Evolutionary conservation across 192 early-diverging fungal genomes (phyloP).

Genomic region (Helicostylum pulchrum): DNA sequence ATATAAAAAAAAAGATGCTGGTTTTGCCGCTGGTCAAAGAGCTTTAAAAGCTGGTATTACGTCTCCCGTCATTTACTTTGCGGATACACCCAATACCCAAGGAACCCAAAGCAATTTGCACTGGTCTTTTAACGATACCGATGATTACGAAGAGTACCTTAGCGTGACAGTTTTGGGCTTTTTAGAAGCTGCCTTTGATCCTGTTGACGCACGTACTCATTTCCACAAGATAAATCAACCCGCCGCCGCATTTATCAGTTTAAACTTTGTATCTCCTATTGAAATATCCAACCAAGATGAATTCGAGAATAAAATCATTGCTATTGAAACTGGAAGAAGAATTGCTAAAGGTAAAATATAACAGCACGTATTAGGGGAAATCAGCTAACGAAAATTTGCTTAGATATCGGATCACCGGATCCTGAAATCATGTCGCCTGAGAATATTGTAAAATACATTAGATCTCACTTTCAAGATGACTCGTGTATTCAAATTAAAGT

Average conservation of each 20-base stretch:
- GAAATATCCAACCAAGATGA: conserved; percentile 25
- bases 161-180: conserved; percentile 73
- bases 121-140: conserved; percentile 30
- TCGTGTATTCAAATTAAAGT: conserved; percentile 57
- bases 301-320: conserved; percentile 53
- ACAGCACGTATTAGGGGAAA: no score
- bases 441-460: conserved; percentile 66
- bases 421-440: conserved; percentile 85
- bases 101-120: conserved; percentile 20
- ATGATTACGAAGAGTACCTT: conserved; percentile 65
- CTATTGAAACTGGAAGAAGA: conserved; percentile 73
- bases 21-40: conserved; percentile 60
- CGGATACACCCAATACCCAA: conserved; percentile 51
- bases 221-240: conserved; percentile 10
- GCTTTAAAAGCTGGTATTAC: conserved; percentile 61
- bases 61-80: conserved; percentile 59
- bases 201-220: conserved; percentile 79
- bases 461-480: conserved; percentile 53
- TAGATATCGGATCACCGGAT: conserved; percentile 78
- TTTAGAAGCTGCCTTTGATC: conserved; percentile 70
- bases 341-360: conserved; percentile 43
- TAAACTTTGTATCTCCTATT: no score
- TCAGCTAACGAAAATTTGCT: no score
- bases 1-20: conserved; percentile 39
- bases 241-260: no score